Evolutionary conservation across 2,329 filamentous ascomycete species (phyloP), one percentile per base, ranked within the genome.

Genomic region (Mycosphaerella arachidis): DNA sequence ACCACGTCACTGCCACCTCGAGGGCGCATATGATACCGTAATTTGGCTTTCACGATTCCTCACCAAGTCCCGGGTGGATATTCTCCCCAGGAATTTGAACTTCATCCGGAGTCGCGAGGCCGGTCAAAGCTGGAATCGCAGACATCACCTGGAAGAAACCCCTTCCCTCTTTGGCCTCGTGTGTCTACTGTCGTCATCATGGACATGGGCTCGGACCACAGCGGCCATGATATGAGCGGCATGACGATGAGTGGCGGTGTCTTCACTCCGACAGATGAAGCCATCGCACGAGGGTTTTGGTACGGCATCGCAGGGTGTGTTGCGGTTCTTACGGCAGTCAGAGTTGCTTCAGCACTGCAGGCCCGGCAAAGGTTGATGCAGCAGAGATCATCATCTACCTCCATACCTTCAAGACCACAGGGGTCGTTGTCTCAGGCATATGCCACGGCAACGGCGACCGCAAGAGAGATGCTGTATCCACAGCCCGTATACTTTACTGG

Each of bases 401-500:
- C 50, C 45, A 60, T 67, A 10, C 65, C 69, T 20, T 70, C 69
- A 29, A 58, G 68, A 55, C 70, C 70, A 12, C 46, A 48, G 37
- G 61, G 60, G 31, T 53, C 43, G 24, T n/a, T 69, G 7, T 63
- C 65, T 3, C 69, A 68, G 54, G 48, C 65, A n/a, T 70, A 63
- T 45, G 70, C 70, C 3, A 71, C 70, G 16, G 58, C 61, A 5
- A 69, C 63, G 1, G 69, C 70, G 16, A 59, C 62, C 3, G 53
- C 59, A 7, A 56, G 70, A 59, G 70, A 72, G 58, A 56, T 68
- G 35, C 52, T 66, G 2, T 72, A 72, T 37, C 62, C 70, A 16
- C 70, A 72, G 50, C 70, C 70, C 0, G 27, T 70, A 5, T 66
- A 66, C 46, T 72, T 72, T 65, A 69, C 67, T 3, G 70, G 70